These are phyloP conservation scores for Blastobotrys niveus DNA, from an alignment of 1,139 yeast genomes.

Conservation along the genomic window DNA sequence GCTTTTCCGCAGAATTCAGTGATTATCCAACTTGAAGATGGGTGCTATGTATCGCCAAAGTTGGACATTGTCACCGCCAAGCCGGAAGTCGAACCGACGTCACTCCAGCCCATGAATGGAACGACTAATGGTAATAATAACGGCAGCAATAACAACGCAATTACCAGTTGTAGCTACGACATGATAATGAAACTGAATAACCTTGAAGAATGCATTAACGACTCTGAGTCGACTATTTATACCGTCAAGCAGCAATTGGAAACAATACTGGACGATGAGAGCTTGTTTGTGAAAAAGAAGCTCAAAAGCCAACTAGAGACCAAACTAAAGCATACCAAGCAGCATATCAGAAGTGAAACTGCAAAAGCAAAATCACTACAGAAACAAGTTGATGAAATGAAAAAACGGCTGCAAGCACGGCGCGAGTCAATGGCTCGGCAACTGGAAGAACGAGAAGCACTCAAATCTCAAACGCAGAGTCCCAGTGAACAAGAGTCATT, in stretches of 20 bases:
- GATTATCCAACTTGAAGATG: constrained; percentile 38
- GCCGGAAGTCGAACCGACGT: neutral
- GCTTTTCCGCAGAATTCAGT: constrained; percentile 32
- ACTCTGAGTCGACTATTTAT: constrained; percentile 32
- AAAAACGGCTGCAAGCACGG: constrained; percentile 5
- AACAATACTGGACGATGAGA: neutral
- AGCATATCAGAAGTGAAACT: constrained; percentile 14
- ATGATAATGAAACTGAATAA: constrained; percentile 44
- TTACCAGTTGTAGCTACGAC: constrained; percentile 35
- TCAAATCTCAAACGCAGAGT: neutral
- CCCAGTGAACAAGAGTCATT: constrained; percentile 4
- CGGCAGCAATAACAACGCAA: too few species aligned
- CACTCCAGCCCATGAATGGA: neutral
- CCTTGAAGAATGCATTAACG: constrained; percentile 40
- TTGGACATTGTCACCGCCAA: neutral
- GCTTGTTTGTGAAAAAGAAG: constrained; percentile 13
- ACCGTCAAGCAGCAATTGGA: constrained; percentile 15
- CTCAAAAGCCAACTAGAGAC: constrained; percentile 13
- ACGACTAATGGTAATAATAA: too few species aligned
- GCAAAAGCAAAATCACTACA: constrained; percentile 10
- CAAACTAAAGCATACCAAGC: constrained; percentile 14
- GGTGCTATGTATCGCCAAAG: constrained; percentile 33
- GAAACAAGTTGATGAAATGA: constrained; percentile 13
- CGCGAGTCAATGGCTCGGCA: constrained; percentile 11
- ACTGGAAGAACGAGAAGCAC: neutral